phyloP scores from a whole-genome alignment of 2,329 filamentous ascomycete genomes.

The Pseudopithomyces chartarum region DNA sequence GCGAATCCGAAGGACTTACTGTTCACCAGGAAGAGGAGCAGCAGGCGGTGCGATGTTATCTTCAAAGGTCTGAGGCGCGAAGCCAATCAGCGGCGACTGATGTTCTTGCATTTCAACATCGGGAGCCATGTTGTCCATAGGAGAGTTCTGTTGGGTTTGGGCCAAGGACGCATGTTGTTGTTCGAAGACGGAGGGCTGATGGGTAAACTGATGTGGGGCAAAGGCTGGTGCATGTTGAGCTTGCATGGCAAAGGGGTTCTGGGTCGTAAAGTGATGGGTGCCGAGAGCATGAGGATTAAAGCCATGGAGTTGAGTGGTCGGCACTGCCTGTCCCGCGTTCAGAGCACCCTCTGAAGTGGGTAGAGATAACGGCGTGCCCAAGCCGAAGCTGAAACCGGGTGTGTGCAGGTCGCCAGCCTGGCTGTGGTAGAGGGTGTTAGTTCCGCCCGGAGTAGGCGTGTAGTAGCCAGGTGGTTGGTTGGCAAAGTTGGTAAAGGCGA shows the following conservation, averaged over 20 bases:
- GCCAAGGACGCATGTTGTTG: slow-evolving; percentile 63
- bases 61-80: slow-evolving; percentile 55
- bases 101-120: slow-evolving; percentile 65
- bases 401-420: slow-evolving; percentile 89
- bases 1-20: slow-evolving; percentile 44
- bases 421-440: slow-evolving; percentile 78
- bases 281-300: slow-evolving; percentile 61
- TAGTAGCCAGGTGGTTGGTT: slow-evolving; percentile 85
- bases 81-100: slow-evolving; percentile 63
- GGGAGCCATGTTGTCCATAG: slow-evolving; percentile 60
- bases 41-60: slow-evolving; percentile 53
- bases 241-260: slow-evolving; percentile 71
- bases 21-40: slow-evolving; percentile 50
- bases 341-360: slow-evolving; percentile 71
- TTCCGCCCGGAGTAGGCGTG: slow-evolving; percentile 82
- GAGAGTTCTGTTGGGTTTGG: slow-evolving; percentile 67
- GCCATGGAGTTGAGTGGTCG: slow-evolving; percentile 61
- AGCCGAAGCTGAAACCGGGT: slow-evolving; percentile 72
- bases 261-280: slow-evolving; percentile 60
- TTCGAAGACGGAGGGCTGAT: slow-evolving; percentile 80
- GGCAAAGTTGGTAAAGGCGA: slow-evolving; percentile 77
- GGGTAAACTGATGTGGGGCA: slow-evolving; percentile 79
- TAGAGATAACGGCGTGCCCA: slow-evolving; percentile 82
- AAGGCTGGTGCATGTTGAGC: slow-evolving; percentile 58
- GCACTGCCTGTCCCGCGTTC: slow-evolving; percentile 59